Base-by-base conservation (phyloP, 2,329 filamentous ascomycete genomes). In the Microdochium paspali region DNA sequence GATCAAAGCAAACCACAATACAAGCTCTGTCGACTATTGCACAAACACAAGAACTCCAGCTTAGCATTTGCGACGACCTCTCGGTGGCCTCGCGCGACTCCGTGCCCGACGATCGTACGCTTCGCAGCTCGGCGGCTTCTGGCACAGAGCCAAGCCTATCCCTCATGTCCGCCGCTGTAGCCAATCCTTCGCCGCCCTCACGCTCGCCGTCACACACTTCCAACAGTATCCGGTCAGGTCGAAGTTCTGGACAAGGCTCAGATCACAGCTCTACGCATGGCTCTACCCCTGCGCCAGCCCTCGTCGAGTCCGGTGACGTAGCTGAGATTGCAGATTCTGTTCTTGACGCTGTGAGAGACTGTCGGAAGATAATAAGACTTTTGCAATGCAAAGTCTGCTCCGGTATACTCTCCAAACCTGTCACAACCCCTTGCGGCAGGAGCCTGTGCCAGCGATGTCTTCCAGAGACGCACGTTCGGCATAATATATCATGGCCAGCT, bases 361-460 rank as follows among this genome's bases (percentile, higher is more conserved):
- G 79, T 18, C 74, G 85, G 53, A 69, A 77, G 49, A 71, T 90
- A 47, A 73, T 94, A 51, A 82, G 83, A 40, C 69, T 93, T 35
- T 74, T 93, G 46, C 88, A 94, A 66, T 96, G 90, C 61, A 76
- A 76, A 10, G 69, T 77, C 52, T 95, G 90, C 63, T 87, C 83
- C 3, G 71, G 70, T 40, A 83, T 85, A 1, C 70, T 93, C 25
- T 72, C 67, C 43, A 72, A 79, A 9, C 87, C 90, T 4, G 74
- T 89, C 48, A 86, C 86, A 0, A 69, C 95, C 4, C 89, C 90
- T 4, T 96, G 90, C 61, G 89, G 90, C 24, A 80, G 84, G 58
- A 84, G 83, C 10, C 65, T 95, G 10, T 96, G 90, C 67, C 81
- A 77, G 57, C 63, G 65, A 45, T 96, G 90, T 64, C 66, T 95